Base-by-base conservation (phyloP, 331 rosid genomes). In the Acacia pycnantha region DNA sequence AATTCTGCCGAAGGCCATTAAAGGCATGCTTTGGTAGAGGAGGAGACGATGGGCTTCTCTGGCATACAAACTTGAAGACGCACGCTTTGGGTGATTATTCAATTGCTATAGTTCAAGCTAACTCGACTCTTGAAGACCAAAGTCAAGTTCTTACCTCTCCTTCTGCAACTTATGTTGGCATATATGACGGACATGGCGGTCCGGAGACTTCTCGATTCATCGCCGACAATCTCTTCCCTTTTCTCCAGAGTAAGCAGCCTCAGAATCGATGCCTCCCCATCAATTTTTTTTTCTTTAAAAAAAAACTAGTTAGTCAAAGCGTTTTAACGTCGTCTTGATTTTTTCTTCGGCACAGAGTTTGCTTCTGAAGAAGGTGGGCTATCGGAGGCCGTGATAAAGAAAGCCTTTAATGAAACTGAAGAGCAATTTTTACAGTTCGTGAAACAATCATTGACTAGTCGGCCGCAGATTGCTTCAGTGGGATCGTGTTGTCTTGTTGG, bases 401-500 rank as follows among this genome's bases (percentile, higher is more conserved):
- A 84, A 79, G 97, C 97, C 3, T 89, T 93, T 78, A 77, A 74
- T 43, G 97, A 92, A 37, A 93, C 98, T 0, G 97, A 93, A 82
- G 88, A 88, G 77, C 89, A 85, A 82, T 92, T 93, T 62, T 74
- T 90, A 56, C 84, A 85, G 80, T 69, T 89, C 31, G 97, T 93
- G 83, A 85, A 58, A 79, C 87, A 81, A 70, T 82, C 91, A 37
- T 90, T 91, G 93, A 77, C 70, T 26, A 44, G 80, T 21, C 87
- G 66, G 71, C 98, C 98, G 10, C 93, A 89, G 40, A 90, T 93
- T 78, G 92, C 92, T 77, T 88, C 98, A 2, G 97, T 90, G 54
- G 98, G 98, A 11, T 91, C 98, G 22, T 93, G 98, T 73, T 91
- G 98, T 73, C 88, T 93, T n/a, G 87, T 93, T 26, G 98, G 98